Base-by-base conservation (phyloP, 257 asterid species). In the Solanum sejunctum region DNA sequence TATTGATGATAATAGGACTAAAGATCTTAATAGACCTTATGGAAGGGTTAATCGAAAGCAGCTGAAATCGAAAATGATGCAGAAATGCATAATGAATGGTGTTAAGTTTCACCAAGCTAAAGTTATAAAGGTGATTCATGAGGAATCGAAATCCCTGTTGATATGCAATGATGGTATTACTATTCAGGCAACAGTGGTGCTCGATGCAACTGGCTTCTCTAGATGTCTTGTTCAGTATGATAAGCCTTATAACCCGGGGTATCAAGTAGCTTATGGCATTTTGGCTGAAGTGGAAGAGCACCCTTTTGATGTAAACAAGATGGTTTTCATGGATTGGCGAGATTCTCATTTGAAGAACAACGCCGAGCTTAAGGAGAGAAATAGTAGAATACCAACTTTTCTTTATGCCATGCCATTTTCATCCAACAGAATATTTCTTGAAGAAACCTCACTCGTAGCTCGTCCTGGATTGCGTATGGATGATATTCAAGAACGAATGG, bases 281-380 rank as follows among this genome's bases (percentile, higher is more conserved):
- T 85, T 96, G 85, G 99, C 99, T 1, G 98, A 95, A 81, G 98
- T 96, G 15, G 98, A 96, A 49, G 94, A 90, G 16, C 98, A 96
- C 83, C 98, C 98, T 0, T 96, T 92, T 54, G 98, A 96, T 83
- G 79, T 89, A n/a, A 87, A 93, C 72, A 95, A 96, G 89, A 96
- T 96, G 99, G 94, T 95, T 80, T 96, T 96, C 96, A 96, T 96
- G 99, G 99, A 96, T 86, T 95, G 98, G 99, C 88, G 99, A 73
- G 98, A 95, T 82, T 92, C 97, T 0, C 99, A 95, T 86, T 94
- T 96, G 20, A 82, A 85, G 66, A 89, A 85, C 84, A 91, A 92
- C 57, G 54, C 70, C 55, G 97, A 88, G 80, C 89, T 97, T 28
- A 88, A 87, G 88, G 97, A 95, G 88, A 85, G 94, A 87, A 94